phyloP scores from a whole-genome alignment of 2,329 filamentous ascomycete genomes.

The Trichophyton verrucosum region DNA sequence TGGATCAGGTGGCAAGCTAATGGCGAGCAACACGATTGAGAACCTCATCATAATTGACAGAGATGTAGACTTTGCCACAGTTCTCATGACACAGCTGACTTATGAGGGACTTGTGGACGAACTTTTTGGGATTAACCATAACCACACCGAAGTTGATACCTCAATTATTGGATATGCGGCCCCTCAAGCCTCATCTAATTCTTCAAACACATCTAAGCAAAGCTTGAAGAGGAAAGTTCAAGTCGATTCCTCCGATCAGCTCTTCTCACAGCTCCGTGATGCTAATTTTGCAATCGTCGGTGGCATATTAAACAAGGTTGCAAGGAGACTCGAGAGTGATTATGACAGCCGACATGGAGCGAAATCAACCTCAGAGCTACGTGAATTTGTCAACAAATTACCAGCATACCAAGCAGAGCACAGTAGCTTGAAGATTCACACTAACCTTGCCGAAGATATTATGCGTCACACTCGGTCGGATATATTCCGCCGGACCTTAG shows the following conservation, averaged over 20 bases:
- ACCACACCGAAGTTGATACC: constrained; percentile 84
- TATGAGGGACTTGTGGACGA: constrained; percentile 96
- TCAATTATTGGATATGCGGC: constrained; percentile 70
- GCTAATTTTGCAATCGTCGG: constrained; percentile 94
- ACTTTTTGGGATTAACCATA: constrained; percentile 80
- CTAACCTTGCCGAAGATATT: constrained; percentile 84
- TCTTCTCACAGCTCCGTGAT: constrained; percentile 79
- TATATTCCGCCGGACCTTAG: constrained; percentile 72
- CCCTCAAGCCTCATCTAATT: constrained; percentile 39
- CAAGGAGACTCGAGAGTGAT: constrained; percentile 70
- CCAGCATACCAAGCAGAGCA: constrained; percentile 89
- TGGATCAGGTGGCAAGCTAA: constrained; percentile 50
- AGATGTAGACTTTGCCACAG: constrained; percentile 85
- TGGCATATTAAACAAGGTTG: constrained; percentile 75
- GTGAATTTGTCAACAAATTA: constrained; percentile 88
- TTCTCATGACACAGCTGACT: constrained; percentile 83
- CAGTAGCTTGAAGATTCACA: constrained; percentile 82
- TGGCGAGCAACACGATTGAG: constrained; percentile 78
- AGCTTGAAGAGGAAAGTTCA: constrained; percentile 75
- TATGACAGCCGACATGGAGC: constrained; percentile 78
- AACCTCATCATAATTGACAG: constrained; percentile 90
- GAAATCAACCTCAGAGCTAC: constrained; percentile 80
- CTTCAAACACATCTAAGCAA: constrained; percentile 40
- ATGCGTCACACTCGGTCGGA: constrained; percentile 86
- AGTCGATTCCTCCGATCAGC: constrained; percentile 75